Evolutionary conservation across 2,329 filamentous ascomycete species (phyloP), one percentile per base, ranked within the genome.

Genomic region (Passalora sequoiae): DNA sequence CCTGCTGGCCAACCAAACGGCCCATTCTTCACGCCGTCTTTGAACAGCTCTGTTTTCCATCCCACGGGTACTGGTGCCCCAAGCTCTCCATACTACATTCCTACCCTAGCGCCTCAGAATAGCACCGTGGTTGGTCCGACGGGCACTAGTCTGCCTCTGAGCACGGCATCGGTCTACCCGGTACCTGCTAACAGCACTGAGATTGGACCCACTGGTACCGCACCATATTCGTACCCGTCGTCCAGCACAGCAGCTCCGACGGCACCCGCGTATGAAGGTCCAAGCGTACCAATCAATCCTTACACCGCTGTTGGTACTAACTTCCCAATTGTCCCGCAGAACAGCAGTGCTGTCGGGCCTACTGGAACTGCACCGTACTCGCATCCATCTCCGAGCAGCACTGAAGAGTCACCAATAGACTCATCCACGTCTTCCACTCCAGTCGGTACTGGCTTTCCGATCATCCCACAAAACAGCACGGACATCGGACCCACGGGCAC

Each of bases 51-150:
- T 22, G 6, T 36, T 6, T 9, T 6, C 19, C 12, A 20, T 7
- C 32, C 32, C 20, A 36, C 32, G 20, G 32, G 32, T n/a, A 36
- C 32, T 12, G 22, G 25, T 25, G 12, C 24, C 6, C 6, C 24
- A 6, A 27, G 24, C 24, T 27, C 24, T 24, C 38, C 38, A 33
- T 40, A 22, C 42, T 27, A 6, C 6, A 27, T 27, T 16, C 45
- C 28, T 8, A 22, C 24, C 27, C 22, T 6, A 40, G 16, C 24
- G 19, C 25, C 13, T 19, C 29, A 27, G 24, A 27, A 27, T 22
- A 38, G 37, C 7, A 40, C 47, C 21, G 43, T 36, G 20, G 38
- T 44, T 21, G 46, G 47, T 22, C 47, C 47, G 29, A 50, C 43
- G 1, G 43, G 39, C 17, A 33, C 24, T 32, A 28, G 42, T 25